Conservation (phyloP, 1,284 basidiomycete genomes). For the Ceratobasidium papillatum region DNA sequence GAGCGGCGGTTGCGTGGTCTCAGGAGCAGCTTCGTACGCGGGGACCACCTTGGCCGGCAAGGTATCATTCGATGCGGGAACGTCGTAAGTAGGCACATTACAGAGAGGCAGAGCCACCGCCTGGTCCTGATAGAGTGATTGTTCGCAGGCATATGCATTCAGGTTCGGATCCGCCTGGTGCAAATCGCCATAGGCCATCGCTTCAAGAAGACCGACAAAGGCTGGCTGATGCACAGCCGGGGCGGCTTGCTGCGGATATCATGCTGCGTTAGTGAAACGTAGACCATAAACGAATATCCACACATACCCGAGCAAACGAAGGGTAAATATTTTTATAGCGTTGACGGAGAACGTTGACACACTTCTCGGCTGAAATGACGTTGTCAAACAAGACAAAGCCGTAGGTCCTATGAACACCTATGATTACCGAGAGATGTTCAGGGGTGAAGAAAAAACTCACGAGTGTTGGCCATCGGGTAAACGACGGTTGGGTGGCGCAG, state of each 20-base stretch:
- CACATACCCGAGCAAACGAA: slow-evolving; percentile 28
- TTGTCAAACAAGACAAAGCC: slow-evolving; percentile 37
- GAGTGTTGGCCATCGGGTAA: slow-evolving; percentile 32
- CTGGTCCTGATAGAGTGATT: background rate
- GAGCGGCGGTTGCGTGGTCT: background rate
- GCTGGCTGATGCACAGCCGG: slow-evolving; percentile 32
- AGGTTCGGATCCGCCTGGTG: slow-evolving; percentile 20
- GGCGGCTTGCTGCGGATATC: slow-evolving; percentile 21
- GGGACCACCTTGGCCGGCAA: background rate
- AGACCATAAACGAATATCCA: background rate
- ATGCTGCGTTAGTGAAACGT: background rate
- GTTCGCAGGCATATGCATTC: background rate
- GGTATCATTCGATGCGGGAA: background rate
- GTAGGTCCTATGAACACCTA: slow-evolving; percentile 7
- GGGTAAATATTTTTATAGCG: slow-evolving; percentile 36
- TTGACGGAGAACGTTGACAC: slow-evolving; percentile 30
- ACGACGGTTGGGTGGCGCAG: slow-evolving; percentile 30
- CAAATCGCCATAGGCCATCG: slow-evolving; percentile 28
- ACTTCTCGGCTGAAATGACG: slow-evolving; percentile 23
- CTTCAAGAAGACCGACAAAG: slow-evolving; percentile 35
- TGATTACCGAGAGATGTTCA: background rate
- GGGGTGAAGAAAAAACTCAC: background rate
- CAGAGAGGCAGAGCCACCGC: background rate
- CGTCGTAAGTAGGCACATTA: background rate
- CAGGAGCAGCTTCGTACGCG: background rate